phyloP scores from a whole-genome alignment of 2,329 filamentous ascomycete species.

The Exophiala xenobiotica region DNA sequence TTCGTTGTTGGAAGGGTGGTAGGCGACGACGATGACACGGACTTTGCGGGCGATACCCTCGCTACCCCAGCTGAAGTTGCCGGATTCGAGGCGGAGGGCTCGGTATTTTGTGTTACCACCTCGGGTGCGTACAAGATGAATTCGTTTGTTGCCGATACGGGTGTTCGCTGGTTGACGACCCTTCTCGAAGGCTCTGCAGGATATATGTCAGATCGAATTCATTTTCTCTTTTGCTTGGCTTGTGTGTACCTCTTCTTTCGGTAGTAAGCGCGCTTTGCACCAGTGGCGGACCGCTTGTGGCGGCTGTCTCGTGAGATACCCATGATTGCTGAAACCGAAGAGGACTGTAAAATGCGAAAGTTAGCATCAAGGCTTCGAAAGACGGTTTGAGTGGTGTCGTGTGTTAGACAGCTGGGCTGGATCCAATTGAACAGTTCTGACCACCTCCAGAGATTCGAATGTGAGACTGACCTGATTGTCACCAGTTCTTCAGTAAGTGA shows the following conservation, averaged over 20 bases:
- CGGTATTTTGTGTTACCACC: conserved; percentile 99
- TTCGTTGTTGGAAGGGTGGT: conserved; percentile 99
- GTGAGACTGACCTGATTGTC: conserved; percentile 26
- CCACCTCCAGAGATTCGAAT: too few species aligned
- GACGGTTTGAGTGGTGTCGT: too few species aligned
- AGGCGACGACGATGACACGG: conserved; percentile 96
- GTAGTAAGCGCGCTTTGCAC: conserved; percentile 95
- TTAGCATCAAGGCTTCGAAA: too few species aligned
- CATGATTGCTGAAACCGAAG: conserved; percentile 88
- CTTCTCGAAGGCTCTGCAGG: conserved; percentile 99
- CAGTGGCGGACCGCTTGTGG: conserved; percentile 99
- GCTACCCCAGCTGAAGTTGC: conserved; percentile 99
- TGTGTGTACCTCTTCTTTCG: conserved; percentile 58
- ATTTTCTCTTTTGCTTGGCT: background rate
- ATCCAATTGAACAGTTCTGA: too few species aligned
- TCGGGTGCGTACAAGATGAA: conserved; percentile 95
- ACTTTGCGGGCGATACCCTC: conserved; percentile 98
- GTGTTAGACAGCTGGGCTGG: too few species aligned
- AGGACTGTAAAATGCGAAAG: background rate
- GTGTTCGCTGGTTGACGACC: conserved; percentile 99
- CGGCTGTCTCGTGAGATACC: conserved; percentile 99
- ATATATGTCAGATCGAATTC: conserved; percentile 35
- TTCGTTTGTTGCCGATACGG: conserved; percentile 95
- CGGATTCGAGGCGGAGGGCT: conserved; percentile 94
- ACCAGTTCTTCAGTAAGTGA: conserved; percentile 25